These are phyloP conservation scores for Fraxinus ornus DNA, from an alignment of 305 asterid genomes.

Conservation along the genomic window DNA sequence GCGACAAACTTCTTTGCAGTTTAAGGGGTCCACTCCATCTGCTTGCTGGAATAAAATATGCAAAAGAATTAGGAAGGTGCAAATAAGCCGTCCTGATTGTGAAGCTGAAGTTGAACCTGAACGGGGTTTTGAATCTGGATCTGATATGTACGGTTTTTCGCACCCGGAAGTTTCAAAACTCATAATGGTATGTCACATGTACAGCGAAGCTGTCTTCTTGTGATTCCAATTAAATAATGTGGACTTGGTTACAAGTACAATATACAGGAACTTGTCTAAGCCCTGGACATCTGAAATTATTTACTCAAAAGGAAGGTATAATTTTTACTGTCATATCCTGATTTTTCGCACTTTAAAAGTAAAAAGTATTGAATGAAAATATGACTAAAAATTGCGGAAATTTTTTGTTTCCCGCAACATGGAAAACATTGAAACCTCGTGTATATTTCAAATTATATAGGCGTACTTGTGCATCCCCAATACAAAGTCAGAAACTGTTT, in stretches of 20 bases:
- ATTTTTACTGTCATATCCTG: background rate
- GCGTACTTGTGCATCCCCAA: background rate
- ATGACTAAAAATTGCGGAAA: background rate
- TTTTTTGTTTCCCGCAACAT: background rate
- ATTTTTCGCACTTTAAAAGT: background rate
- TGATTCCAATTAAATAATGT: slow-evolving; percentile 14
- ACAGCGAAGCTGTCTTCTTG: slow-evolving; percentile 19
- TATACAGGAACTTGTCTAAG: background rate
- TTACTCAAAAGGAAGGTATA: background rate
- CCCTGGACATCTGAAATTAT: background rate
- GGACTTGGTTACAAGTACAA: slow-evolving; percentile 1
- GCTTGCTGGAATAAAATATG: slow-evolving; percentile 88
- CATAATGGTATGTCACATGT: slow-evolving; percentile 54
- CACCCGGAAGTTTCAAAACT: slow-evolving; percentile 73
- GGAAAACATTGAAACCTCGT: background rate
- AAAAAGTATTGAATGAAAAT: background rate
- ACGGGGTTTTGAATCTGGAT: slow-evolving; percentile 64
- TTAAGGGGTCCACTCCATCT: slow-evolving; percentile 76
- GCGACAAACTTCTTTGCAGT: slow-evolving; percentile 47
- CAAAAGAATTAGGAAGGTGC: slow-evolving; percentile 60
- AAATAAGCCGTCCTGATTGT: slow-evolving; percentile 41
- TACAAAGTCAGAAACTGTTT: background rate
- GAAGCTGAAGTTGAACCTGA: slow-evolving; percentile 41
- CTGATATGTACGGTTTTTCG: slow-evolving; percentile 81
- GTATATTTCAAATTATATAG: background rate